These are phyloP conservation scores for Plectranthus barbatus DNA, from an alignment of 257 asterid species.

Conservation along the genomic window DNA sequence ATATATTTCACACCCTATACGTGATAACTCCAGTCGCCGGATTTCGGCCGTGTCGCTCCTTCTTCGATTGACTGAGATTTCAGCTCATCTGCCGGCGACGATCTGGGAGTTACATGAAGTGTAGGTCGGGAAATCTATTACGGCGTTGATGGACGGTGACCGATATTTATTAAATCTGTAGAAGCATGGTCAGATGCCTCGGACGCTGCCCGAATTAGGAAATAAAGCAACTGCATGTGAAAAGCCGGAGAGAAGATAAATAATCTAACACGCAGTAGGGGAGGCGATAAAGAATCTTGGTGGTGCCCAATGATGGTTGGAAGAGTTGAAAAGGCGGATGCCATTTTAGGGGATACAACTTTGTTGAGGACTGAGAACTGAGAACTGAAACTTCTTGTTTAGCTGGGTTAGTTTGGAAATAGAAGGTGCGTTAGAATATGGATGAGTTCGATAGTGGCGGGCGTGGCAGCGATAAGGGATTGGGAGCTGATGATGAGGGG, in stretches of 20 bases:
- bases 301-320: slow-evolving; percentile 4
- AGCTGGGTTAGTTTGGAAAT: slow-evolving; percentile 1
- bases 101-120: slow-evolving; percentile 31
- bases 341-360: slow-evolving; percentile 1
- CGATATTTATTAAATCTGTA: slow-evolving; percentile 13
- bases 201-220: not conserved
- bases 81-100: slow-evolving; percentile 7
- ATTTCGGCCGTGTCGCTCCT: no score
- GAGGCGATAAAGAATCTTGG: not conserved
- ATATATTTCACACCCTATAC: no score
- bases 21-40: no score
- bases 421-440: slow-evolving; percentile 17
- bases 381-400: not conserved
- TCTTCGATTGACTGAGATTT: not conserved
- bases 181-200: slow-evolving; percentile 6
- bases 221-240: not conserved
- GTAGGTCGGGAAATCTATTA: slow-evolving; percentile 4
- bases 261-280: not conserved
- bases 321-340: not conserved
- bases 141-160: slow-evolving; percentile 14
- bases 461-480: slow-evolving; percentile 50
- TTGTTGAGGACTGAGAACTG: slow-evolving; percentile 7
- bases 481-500: slow-evolving; percentile 42
- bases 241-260: not conserved
- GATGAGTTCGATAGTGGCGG: slow-evolving; percentile 31